Evolutionary conservation across 305 asterid genomes (phyloP).

Genomic region (Caryopteris hybrid): DNA sequence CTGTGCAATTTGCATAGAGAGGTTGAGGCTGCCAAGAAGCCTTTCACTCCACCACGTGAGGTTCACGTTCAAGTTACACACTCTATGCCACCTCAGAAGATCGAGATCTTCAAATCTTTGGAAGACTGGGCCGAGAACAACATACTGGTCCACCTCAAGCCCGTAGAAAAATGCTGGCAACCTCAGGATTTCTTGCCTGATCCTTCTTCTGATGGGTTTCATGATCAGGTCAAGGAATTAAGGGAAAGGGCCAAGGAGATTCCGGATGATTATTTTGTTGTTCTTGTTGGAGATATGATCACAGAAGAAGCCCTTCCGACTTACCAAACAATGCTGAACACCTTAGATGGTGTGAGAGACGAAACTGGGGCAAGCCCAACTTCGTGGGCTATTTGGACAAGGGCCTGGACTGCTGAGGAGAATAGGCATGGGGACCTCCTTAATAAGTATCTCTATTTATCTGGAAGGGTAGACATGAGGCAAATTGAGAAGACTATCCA

Average conservation of each 20-base stretch:
- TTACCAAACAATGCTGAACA: slow-evolving; percentile 45
- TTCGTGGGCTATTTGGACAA: slow-evolving; percentile 47
- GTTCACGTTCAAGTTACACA: slow-evolving; percentile 82
- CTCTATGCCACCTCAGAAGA: slow-evolving; percentile 84
- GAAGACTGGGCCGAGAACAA: slow-evolving; percentile 76
- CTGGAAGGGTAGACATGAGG: slow-evolving; percentile 44
- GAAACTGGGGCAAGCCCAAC: slow-evolving; percentile 53
- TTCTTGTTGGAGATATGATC: slow-evolving; percentile 53
- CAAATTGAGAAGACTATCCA: slow-evolving; percentile 50
- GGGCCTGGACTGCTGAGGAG: slow-evolving; percentile 58
- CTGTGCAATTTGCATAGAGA: slow-evolving; percentile 35
- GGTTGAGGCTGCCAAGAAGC: slow-evolving; percentile 52
- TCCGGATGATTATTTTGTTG: slow-evolving; percentile 50
- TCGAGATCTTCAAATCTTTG: slow-evolving; percentile 73
- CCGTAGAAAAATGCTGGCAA: slow-evolving; percentile 81
- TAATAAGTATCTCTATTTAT: slow-evolving; percentile 41
- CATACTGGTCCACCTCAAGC: slow-evolving; percentile 62
- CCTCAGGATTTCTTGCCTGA: slow-evolving; percentile 89
- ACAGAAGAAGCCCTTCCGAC: slow-evolving; percentile 56
- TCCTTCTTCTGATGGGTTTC: slow-evolving; percentile 73
- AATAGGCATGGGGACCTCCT: slow-evolving; percentile 49
- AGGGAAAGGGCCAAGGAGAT: slow-evolving; percentile 67
- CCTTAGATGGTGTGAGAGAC: slow-evolving; percentile 44
- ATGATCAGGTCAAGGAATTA: slow-evolving; percentile 61
- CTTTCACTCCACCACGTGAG: slow-evolving; percentile 72